phyloP scores from a whole-genome alignment of 2,329 filamentous ascomycete genomes.

The Lachnellula hyalina region DNA sequence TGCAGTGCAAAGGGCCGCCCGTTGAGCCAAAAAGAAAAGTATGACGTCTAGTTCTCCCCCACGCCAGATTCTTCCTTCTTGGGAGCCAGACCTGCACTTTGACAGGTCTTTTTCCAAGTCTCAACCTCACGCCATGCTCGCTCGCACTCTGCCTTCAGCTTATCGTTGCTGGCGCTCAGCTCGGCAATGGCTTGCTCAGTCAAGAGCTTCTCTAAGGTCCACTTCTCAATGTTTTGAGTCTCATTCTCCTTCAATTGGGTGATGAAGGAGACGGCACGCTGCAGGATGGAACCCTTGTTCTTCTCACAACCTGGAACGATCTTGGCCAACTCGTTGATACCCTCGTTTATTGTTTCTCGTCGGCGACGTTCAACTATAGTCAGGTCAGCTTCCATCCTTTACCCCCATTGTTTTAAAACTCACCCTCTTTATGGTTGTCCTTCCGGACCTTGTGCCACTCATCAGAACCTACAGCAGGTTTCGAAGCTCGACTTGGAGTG shows the following conservation, averaged over 20 bases:
- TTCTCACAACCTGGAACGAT: slow-evolving; percentile 98
- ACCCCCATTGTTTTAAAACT: slow-evolving; percentile 25
- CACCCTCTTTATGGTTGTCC: slow-evolving; percentile 98
- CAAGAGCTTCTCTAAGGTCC: slow-evolving; percentile 84
- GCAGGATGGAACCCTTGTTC: slow-evolving; percentile 95
- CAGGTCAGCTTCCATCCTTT: slow-evolving; percentile 23
- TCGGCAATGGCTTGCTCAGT: slow-evolving; percentile 87
- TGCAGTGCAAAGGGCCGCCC: slow-evolving; percentile 23
- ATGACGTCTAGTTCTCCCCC: slow-evolving; percentile 24
- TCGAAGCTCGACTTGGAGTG: slow-evolving; percentile 42
- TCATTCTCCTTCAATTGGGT: slow-evolving; percentile 92
- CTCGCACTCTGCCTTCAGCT: slow-evolving; percentile 75
- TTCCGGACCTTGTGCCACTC: slow-evolving; percentile 98
- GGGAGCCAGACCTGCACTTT: slow-evolving; percentile 51
- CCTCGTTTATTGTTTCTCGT: slow-evolving; percentile 97
- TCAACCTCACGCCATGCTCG: slow-evolving; percentile 72
- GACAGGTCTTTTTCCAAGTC: slow-evolving; percentile 68
- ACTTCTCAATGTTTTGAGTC: slow-evolving; percentile 88
- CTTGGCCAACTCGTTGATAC: slow-evolving; percentile 95
- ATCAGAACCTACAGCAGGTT: slow-evolving; percentile 89
- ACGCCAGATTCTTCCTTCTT: slow-evolving; percentile 37
- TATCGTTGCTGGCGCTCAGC: slow-evolving; percentile 80
- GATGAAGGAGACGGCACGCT: slow-evolving; percentile 91
- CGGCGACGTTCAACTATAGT: slow-evolving; percentile 83
- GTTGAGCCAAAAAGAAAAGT: slow-evolving; percentile 19